These are phyloP conservation scores for Colletotrichum sp. DNA, from an alignment of 2,329 filamentous ascomycete species.

Conservation along the genomic window DNA sequence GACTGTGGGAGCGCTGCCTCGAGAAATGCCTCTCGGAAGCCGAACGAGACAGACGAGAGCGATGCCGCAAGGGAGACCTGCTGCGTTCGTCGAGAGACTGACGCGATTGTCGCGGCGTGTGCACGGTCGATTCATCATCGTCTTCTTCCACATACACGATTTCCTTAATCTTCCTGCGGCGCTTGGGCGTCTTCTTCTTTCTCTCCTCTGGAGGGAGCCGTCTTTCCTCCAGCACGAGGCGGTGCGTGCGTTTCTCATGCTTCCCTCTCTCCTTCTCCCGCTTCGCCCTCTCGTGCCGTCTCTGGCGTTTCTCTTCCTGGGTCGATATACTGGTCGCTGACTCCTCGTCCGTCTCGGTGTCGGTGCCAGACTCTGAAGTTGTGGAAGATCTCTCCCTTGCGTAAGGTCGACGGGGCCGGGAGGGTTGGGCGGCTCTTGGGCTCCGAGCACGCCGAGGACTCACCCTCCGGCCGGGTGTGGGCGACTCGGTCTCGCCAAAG, in stretches of 20 bases:
- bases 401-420: constrained; percentile 31
- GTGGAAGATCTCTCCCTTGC: constrained; percentile 38
- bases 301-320: constrained; percentile 30
- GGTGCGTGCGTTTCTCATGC: neutral
- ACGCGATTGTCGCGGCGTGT: neutral
- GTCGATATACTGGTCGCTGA: constrained; percentile 41
- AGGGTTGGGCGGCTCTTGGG: constrained; percentile 42
- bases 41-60: constrained; percentile 16
- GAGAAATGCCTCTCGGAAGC: constrained; percentile 13
- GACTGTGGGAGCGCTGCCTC: constrained; percentile 1
- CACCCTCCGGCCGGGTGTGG: constrained; percentile 31
- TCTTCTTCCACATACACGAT: constrained; percentile 14
- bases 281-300: constrained; percentile 13
- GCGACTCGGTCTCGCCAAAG: neutral
- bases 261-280: constrained; percentile 2
- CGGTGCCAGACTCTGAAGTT: constrained; percentile 40
- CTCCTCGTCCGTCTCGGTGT: constrained; percentile 43
- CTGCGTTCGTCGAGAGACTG: constrained; percentile 7
- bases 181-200: neutral
- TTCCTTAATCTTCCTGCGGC: constrained; percentile 11
- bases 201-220: constrained; percentile 21
- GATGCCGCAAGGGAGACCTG: constrained; percentile 8
- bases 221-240: constrained; percentile 10
- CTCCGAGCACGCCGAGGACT: constrained; percentile 32
- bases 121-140: constrained; percentile 3